Evolutionary conservation across 208 protist species (phyloP).

Genomic region (Wallacemonas sp.): DNA sequence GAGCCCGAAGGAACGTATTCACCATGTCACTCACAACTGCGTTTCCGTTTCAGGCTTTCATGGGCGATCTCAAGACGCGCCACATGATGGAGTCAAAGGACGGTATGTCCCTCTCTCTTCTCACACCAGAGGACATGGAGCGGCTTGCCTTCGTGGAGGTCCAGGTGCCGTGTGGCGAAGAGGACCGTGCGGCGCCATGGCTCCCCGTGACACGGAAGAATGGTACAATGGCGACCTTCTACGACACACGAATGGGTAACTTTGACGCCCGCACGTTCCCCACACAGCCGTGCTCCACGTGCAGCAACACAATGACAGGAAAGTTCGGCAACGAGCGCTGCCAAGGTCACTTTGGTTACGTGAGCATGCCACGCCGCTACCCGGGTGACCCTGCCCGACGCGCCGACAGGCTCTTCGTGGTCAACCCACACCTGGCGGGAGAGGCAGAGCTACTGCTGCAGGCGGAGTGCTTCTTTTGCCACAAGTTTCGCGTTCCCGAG

Average conservation of each 20-base stretch:
- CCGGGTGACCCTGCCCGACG: slow-evolving; percentile 41
- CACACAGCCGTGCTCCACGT: slow-evolving; percentile 82
- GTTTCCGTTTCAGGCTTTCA: slow-evolving; percentile 84
- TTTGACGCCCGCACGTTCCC: slow-evolving; percentile 77
- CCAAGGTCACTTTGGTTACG: slow-evolving; percentile 84
- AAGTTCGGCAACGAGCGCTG: slow-evolving; percentile 89
- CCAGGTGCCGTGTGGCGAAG: slow-evolving; percentile 60
- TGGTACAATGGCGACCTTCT: slow-evolving; percentile 68
- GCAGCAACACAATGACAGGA: slow-evolving; percentile 49
- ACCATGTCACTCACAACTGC: slow-evolving; percentile 87
- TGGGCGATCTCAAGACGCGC: slow-evolving; percentile 82
- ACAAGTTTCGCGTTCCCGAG: slow-evolving; percentile 65
- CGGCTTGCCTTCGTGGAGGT: slow-evolving; percentile 83
- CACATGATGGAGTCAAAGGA: slow-evolving; percentile 54
- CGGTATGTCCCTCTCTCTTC: slow-evolving; percentile 77
- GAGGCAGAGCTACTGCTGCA: slow-evolving; percentile 80
- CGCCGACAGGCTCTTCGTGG: slow-evolving; percentile 55
- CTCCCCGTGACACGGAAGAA: slow-evolving; percentile 42
- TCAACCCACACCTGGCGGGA: slow-evolving; percentile 81
- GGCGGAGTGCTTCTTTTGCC: slow-evolving; percentile 88
- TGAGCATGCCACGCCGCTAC: slow-evolving; percentile 80
- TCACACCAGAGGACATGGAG: slow-evolving; percentile 81
- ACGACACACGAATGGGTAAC: slow-evolving; percentile 91
- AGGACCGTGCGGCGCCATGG: slow-evolving; percentile 63
- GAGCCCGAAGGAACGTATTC: background rate